Evolutionary conservation across 148 eudicot species (phyloP), one percentile per base, ranked within the genome.

Genomic region (Arctostaphylos glauca): DNA sequence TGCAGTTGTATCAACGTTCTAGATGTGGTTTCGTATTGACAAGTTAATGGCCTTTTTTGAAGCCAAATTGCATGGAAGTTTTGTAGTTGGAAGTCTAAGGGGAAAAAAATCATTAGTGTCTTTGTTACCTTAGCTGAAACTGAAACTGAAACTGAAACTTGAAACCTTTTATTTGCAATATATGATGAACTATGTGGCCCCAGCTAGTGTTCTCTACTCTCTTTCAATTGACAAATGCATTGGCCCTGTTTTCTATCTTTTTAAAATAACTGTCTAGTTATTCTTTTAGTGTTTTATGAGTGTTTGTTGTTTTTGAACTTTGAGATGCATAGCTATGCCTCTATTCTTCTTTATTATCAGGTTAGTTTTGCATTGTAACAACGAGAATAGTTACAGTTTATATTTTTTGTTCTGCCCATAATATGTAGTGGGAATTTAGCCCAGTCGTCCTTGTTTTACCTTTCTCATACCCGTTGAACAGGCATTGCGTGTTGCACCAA

Each of bases 401-500:
- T 23, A 64, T 64, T 23, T 60, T 46, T 46, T 53, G 49, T 38
- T 73, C 50, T 50, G 18, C 46, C 74, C 50, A 15, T 66, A 10
- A 72, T 14, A 18, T 31, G 48, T 58, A 52, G 38, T 59, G 18
- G 47, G 71, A 60, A 60, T 48, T 80, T 52, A 52, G 18, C 21
- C 21, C 15, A 44, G 19, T 62, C 21, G 14, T 80, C 44, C 9
- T 10, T 81, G 72, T 60, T 15, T 44, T n/a, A 31, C 18, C 80
- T 19, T 44, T 71, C 76, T 71, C 79, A 21, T 55, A 47, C 70
- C 18, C n/a, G 19, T 75, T 5, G 68, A 78, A 72, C 87, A 96
- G 99, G 99, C 99, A 59, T 81, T 96, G 82, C 97, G 97, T 64
- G 84, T 90, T 88, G 99, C 95, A 81, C 99, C 98, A 15, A 78